A percentile compares a stretch with the other conserved stretches of the same genome.
These are phyloP conservation scores for Cercospora brassicicola DNA, from an alignment of 2,329 filamentous ascomycete genomes.

Conservation along the genomic window DNA sequence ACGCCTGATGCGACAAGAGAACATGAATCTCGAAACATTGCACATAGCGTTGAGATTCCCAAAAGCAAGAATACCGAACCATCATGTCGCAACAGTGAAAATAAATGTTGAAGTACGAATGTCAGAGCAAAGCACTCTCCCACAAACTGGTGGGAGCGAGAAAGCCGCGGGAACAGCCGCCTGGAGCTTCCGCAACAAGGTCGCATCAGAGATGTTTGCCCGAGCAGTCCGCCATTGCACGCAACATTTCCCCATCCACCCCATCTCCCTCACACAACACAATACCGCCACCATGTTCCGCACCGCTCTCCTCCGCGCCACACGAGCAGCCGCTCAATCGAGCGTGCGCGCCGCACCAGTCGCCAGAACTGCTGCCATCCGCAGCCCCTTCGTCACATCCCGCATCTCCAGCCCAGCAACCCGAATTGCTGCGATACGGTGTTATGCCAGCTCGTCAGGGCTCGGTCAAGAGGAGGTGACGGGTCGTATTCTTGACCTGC, in stretches of 20 bases:
- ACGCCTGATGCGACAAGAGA: background rate
- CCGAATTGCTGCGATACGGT: slow-evolving; percentile 69
- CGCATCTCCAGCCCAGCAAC: slow-evolving; percentile 62
- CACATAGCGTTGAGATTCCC: background rate
- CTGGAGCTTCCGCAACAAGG: background rate
- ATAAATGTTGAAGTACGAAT: background rate
- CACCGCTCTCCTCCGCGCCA: slow-evolving; percentile 77
- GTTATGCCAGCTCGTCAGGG: slow-evolving; percentile 80
- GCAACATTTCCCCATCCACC: background rate
- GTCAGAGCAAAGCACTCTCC: background rate
- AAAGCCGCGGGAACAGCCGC: background rate
- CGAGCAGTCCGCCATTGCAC: background rate
- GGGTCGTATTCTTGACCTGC: slow-evolving; percentile 84
- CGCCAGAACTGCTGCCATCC: slow-evolving; percentile 44
- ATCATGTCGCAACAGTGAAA: background rate
- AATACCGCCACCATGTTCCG: slow-evolving; percentile 72
- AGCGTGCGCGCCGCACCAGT: slow-evolving; percentile 55
- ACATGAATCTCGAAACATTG: no score
- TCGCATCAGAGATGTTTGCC: slow-evolving; percentile 6
- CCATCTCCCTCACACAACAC: background rate
- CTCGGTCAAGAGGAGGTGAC: slow-evolving; percentile 83
- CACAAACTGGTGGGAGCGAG: background rate
- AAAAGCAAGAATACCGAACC: background rate
- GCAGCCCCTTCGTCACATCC: slow-evolving; percentile 60
- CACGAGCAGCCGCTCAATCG: slow-evolving; percentile 54